Percentiles rank a stretch among this genome's conserved stretches.
phyloP scores from a whole-genome alignment of 2,329 filamentous ascomycete species.

The Knufia petricola region DNA sequence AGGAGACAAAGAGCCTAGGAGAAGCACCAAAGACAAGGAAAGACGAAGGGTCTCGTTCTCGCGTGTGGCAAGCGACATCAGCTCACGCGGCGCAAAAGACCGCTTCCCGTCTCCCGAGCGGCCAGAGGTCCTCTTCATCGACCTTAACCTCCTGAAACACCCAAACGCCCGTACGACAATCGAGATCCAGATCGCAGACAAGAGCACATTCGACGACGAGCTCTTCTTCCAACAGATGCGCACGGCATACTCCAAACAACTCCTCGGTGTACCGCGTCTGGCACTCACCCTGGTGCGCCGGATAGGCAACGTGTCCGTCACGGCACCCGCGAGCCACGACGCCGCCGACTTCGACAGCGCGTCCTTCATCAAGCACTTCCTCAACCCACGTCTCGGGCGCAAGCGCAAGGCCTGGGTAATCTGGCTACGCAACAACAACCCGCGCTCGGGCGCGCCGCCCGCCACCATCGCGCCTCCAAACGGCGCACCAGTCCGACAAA shows the following conservation, averaged over 20 bases:
- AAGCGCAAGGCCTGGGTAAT: constrained; percentile 21
- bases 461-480: not conserved
- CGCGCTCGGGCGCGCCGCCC: not conserved
- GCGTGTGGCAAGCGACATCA: constrained; percentile 8
- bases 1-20: constrained; percentile 4
- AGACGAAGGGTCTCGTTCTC: constrained; percentile 5
- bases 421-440: constrained; percentile 20
- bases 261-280: constrained; percentile 15
- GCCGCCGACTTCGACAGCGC: constrained; percentile 12
- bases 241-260: constrained; percentile 13
- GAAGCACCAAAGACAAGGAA: constrained; percentile 1
- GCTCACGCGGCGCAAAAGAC: constrained; percentile 9
- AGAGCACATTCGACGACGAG: constrained; percentile 21
- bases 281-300: constrained; percentile 15
- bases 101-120: constrained; percentile 19
- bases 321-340: not conserved
- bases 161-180: constrained; percentile 12
- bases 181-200: constrained; percentile 18
- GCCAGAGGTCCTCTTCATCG: constrained; percentile 20
- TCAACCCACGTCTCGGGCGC: constrained; percentile 15
- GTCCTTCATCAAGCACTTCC: constrained; percentile 17
- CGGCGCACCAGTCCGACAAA: not conserved
- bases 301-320: constrained; percentile 15
- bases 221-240: constrained; percentile 20
- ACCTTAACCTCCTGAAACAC: constrained; percentile 18